phyloP scores from a whole-genome alignment of 345 rosid species.

The Luvunga scandens region DNA sequence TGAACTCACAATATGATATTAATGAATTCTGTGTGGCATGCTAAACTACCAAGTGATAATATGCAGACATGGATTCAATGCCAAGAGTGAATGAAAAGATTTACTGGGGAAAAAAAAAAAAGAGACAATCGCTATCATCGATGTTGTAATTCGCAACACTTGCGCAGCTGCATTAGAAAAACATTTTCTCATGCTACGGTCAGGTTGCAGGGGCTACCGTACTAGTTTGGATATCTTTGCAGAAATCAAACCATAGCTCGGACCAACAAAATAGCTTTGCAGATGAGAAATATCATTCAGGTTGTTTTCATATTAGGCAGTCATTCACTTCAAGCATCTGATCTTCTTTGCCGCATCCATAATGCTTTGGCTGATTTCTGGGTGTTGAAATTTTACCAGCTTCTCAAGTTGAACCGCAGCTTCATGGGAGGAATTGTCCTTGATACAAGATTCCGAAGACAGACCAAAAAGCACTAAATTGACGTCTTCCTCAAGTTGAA shows the following conservation, averaged over 20 bases:
- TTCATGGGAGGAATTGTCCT: slow-evolving; percentile 42
- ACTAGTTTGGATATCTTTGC: neutral
- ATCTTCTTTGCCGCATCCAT: slow-evolving; percentile 60
- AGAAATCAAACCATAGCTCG: neutral
- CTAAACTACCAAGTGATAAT: too few species aligned
- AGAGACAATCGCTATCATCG: neutral
- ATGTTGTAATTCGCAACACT: neutral
- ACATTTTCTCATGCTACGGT: neutral
- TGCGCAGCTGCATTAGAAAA: neutral
- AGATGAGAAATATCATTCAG: neutral
- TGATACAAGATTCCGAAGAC: slow-evolving; percentile 39
- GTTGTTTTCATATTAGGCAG: neutral
- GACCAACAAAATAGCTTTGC: neutral
- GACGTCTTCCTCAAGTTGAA: slow-evolving; percentile 84
- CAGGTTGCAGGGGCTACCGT: too few species aligned
- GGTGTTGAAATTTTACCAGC: slow-evolving; percentile 48
- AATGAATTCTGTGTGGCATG: neutral
- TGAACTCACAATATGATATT: too few species aligned
- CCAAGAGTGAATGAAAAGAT: neutral
- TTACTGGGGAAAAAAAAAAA: too few species aligned
- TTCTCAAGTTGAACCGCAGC: slow-evolving; percentile 48
- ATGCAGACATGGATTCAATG: neutral
- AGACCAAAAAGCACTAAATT: slow-evolving; percentile 73
- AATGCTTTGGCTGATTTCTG: slow-evolving; percentile 55
- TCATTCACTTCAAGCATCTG: slow-evolving; percentile 42